Evolutionary conservation across 257 asterid genomes (phyloP).

Genomic region (Fraxinus pennsylvanica): DNA sequence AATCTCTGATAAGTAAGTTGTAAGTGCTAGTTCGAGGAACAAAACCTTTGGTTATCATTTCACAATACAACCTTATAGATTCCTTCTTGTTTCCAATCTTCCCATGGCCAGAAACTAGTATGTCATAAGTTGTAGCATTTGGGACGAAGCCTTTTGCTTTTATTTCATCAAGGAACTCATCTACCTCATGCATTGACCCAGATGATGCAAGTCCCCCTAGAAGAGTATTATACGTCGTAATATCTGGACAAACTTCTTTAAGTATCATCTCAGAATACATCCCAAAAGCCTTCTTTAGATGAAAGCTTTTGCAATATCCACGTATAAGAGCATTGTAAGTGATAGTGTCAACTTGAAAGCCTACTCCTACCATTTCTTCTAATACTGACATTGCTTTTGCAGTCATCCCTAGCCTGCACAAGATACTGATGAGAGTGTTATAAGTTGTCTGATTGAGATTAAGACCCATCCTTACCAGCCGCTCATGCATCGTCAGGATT

Average conservation of each 20-base stretch:
- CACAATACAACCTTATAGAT: conserved; percentile 74
- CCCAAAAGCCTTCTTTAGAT: conserved; percentile 54
- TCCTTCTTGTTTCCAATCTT: conserved; percentile 76
- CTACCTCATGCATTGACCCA: conserved; percentile 53
- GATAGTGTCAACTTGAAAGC: conserved; percentile 64
- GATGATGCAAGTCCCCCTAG: conserved; percentile 57
- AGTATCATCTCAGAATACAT: conserved; percentile 62
- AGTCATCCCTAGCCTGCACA: conserved; percentile 83
- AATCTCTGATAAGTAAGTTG: conserved; percentile 66
- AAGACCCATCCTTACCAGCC: conserved; percentile 71
- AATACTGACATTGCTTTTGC: conserved; percentile 64
- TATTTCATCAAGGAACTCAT: conserved; percentile 59
- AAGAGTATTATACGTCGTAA: conserved; percentile 69
- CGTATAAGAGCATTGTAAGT: conserved; percentile 76
- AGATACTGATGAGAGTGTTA: conserved; percentile 54
- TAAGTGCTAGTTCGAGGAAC: conserved; percentile 74
- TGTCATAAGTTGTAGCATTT: conserved; percentile 63
- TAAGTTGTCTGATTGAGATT: conserved; percentile 44
- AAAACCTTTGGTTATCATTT: conserved; percentile 82
- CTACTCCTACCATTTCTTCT: conserved; percentile 61
- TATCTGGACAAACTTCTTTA: conserved; percentile 67
- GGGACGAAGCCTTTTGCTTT: conserved; percentile 55
- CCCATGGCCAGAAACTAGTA: conserved; percentile 71
- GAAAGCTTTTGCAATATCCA: conserved; percentile 74
- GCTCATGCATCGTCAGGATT: conserved; percentile 62